Evolutionary conservation across 306 rosid species (phyloP), one percentile per base, ranked within the genome.

Genomic region (Pterocarpus santalinus): DNA sequence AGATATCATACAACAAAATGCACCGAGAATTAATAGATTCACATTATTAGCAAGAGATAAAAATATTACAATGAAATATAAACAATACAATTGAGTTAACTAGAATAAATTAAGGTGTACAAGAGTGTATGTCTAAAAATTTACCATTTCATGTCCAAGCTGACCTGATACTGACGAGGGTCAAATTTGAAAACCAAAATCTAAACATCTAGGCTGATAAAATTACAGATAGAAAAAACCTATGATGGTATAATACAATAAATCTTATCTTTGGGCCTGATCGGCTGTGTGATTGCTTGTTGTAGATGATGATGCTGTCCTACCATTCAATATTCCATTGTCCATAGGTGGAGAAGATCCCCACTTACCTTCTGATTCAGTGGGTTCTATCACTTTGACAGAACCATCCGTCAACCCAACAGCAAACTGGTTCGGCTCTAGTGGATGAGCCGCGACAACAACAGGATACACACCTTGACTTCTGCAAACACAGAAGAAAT

Each of bases 331-430:
- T 5, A 86, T 72, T 49, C 89, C 95, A 36, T 88, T 89, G 32
- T 88, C 95, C 32, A 38, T 30, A 5, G 92, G 93, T 1, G 89
- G 92, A 10, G 49, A 44, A 0, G 86, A 49, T 38, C 97, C 97
- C 97, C 97, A 92, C 70, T 82, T 88, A 17, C 89, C 86, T 75
- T 88, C 92, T 1, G 93, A 80, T 76, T 90, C 92, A 0, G 39
- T 68, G 30, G 95, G 97, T 80, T 92, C 97, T 4, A 92, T 84
- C 58, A 92, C 95, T 82, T 90, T 88, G 46, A 92, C 95, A 0
- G 97, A 85, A 35, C 97, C 97, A 62, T 90, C 91, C 0, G 81
- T 84, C 87, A 92, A 65, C 55, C 97, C 95, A 7, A 90, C 83
- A 0, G 95, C 95, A 65, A 90, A 75, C 72, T 92, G 97, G 81